These are phyloP conservation scores for Pseudogymnoascus sp. DNA, from an alignment of 2,329 filamentous ascomycete genomes.

Conservation along the genomic window DNA sequence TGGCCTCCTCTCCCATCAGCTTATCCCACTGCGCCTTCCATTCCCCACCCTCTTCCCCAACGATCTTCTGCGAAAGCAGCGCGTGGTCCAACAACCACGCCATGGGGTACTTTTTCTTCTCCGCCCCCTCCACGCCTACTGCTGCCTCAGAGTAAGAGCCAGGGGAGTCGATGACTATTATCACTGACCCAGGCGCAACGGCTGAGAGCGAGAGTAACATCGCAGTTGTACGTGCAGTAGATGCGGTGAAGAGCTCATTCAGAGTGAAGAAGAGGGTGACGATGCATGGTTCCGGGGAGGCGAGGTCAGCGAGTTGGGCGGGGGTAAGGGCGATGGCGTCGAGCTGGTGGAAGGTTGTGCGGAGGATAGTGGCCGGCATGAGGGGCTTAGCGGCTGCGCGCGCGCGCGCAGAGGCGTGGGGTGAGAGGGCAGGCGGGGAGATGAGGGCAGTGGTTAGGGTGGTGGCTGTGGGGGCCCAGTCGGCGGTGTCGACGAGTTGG, in stretches of 20 bases:
- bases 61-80: slow-evolving; percentile 43
- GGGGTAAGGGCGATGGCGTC: slow-evolving; percentile 40
- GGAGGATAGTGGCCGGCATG: slow-evolving; percentile 32
- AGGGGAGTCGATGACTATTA: slow-evolving; percentile 86
- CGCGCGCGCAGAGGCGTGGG: slow-evolving; percentile 42
- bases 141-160: slow-evolving; percentile 84
- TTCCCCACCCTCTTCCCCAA: slow-evolving; percentile 21
- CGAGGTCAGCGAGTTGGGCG: slow-evolving; percentile 26
- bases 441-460: slow-evolving; percentile 50
- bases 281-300: slow-evolving; percentile 37
- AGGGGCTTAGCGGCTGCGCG: slow-evolving; percentile 39
- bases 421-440: slow-evolving; percentile 40
- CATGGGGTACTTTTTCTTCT: slow-evolving; percentile 75
- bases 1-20: slow-evolving; percentile 63
- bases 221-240: slow-evolving; percentile 61
- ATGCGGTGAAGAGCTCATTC: slow-evolving; percentile 84
- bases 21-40: slow-evolving; percentile 55
- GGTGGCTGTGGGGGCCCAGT: slow-evolving; percentile 59
- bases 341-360: slow-evolving; percentile 35
- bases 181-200: slow-evolving; percentile 50
- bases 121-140: slow-evolving; percentile 38
- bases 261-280: slow-evolving; percentile 88
- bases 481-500: slow-evolving; percentile 70
- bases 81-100: slow-evolving; percentile 84
- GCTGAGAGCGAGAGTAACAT: slow-evolving; percentile 63